These are phyloP conservation scores for Phoma sp. DNA, from an alignment of 2,329 filamentous ascomycete genomes.

Conservation along the genomic window DNA sequence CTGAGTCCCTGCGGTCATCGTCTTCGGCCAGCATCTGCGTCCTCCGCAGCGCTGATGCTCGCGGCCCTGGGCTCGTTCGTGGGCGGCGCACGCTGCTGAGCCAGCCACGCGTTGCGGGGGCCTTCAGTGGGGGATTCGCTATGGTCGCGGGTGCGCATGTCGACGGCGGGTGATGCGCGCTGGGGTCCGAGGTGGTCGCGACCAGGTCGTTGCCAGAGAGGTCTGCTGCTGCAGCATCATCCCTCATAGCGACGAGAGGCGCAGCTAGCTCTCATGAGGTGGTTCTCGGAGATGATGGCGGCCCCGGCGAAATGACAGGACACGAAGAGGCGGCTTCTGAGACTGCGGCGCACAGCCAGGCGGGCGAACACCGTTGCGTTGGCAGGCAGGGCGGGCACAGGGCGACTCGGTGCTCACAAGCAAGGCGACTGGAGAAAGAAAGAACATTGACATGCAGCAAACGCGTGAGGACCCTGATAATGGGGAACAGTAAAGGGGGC, in stretches of 20 bases:
- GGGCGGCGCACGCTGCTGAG: conserved; percentile 46
- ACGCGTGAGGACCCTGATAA: conserved; percentile 13
- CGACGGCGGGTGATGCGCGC: conserved; percentile 1
- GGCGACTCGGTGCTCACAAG: conserved; percentile 18
- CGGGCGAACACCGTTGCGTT: conserved; percentile 9
- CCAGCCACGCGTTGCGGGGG: conserved; percentile 43
- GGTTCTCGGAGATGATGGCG: conserved; percentile 31
- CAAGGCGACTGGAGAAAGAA: conserved; percentile 25
- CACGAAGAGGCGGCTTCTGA: conserved; percentile 23
- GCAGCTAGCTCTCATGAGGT: conserved; percentile 39
- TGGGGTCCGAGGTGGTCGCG: conserved; percentile 18
- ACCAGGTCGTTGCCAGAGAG: conserved; percentile 29
- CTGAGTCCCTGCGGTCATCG: conserved; percentile 50
- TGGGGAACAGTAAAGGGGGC: conserved; percentile 14
- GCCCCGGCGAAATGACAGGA: conserved; percentile 39
- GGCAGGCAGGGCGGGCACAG: conserved; percentile 16
- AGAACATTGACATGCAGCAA: conserved; percentile 11
- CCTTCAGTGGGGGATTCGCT: conserved; percentile 20
- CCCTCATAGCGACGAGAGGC: conserved; percentile 39
- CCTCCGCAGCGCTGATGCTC: conserved; percentile 38
- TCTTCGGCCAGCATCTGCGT: conserved; percentile 36
- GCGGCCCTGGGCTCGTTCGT: conserved; percentile 46
- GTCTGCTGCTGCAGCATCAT: conserved; percentile 33
- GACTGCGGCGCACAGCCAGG: conserved; percentile 20
- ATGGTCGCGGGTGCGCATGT: conserved; percentile 19